Percentiles rank a stretch among this genome's conserved stretches.
Evolutionary conservation across 345 rosid genomes (phyloP).

Genomic region (Citrus mangshanensis): DNA sequence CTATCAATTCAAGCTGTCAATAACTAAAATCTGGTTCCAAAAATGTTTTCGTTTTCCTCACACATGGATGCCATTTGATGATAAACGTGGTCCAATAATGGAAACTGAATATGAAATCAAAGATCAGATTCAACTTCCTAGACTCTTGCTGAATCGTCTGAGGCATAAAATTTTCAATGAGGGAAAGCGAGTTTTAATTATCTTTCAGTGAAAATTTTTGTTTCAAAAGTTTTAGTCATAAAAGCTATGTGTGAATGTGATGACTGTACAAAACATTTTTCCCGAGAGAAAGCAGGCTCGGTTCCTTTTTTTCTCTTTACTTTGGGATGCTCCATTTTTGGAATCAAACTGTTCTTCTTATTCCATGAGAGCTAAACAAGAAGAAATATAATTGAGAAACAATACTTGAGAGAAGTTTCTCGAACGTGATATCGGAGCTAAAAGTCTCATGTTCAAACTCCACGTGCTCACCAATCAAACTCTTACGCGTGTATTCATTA

Average conservation of each 20-base stretch:
- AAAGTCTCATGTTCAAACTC: no score
- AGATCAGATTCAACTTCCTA: neutral
- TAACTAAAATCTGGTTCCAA: constrained; percentile 4
- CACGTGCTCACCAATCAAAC: no score
- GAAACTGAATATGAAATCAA: neutral
- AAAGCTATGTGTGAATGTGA: neutral
- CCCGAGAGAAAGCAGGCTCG: neutral
- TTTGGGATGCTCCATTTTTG: neutral
- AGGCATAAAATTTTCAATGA: neutral
- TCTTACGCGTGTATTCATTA: no score
- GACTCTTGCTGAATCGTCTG: neutral
- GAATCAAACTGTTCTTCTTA: neutral
- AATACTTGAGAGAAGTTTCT: no score
- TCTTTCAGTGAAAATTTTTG: neutral
- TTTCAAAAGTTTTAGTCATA: neutral
- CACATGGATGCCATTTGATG: constrained; percentile 20
- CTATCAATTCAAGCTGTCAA: constrained; percentile 14
- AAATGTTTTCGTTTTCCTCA: constrained; percentile 18
- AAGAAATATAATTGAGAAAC: neutral
- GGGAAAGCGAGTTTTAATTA: neutral
- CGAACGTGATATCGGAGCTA: neutral
- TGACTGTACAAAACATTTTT: neutral
- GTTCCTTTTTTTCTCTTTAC: neutral
- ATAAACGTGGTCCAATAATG: constrained; percentile 11
- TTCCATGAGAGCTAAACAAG: neutral